phyloP scores from a whole-genome alignment of 1,284 basidiomycete genomes.

The Blastosporella zonata region DNA sequence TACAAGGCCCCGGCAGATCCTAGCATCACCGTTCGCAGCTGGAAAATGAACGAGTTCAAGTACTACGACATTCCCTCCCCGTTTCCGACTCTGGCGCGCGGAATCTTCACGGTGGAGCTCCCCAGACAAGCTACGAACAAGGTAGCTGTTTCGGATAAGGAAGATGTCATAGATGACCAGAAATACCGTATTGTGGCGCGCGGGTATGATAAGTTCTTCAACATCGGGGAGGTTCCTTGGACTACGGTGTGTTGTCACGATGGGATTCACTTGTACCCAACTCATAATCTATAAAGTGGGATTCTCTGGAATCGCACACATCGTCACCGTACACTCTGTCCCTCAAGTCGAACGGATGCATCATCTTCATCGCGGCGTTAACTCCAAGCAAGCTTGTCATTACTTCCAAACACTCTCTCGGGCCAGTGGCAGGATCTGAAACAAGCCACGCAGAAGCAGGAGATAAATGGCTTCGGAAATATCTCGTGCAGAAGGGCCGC shows the following conservation, averaged over 20 bases:
- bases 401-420: conserved; percentile 91
- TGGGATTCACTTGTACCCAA: conserved; percentile 1
- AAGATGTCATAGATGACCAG: conserved; percentile 26
- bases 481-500: conserved; percentile 64
- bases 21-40: conserved; percentile 63
- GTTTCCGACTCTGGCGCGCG: conserved; percentile 89
- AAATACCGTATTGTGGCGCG: conserved; percentile 78
- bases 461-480: conserved; percentile 78
- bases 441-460: conserved; percentile 78
- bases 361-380: conserved; percentile 93
- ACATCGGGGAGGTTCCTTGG: conserved; percentile 95
- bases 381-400: conserved; percentile 76
- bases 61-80: conserved; percentile 87
- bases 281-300: conserved; percentile 59
- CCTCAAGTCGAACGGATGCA: conserved; percentile 96
- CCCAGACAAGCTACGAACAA: conserved; percentile 6
- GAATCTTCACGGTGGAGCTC: conserved; percentile 71
- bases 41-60: conserved; percentile 96
- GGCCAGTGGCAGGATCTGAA: conserved; percentile 36
- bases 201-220: conserved; percentile 99
- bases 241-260: conserved; percentile 65
- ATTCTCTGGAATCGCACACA: conserved; percentile 69
- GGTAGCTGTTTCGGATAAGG: conserved; percentile 20
- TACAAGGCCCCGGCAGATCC: conserved; percentile 57
- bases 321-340: conserved; percentile 84